Evolutionary conservation across 2,329 filamentous ascomycete species (phyloP).

Genomic region (Alternaria consortialis): DNA sequence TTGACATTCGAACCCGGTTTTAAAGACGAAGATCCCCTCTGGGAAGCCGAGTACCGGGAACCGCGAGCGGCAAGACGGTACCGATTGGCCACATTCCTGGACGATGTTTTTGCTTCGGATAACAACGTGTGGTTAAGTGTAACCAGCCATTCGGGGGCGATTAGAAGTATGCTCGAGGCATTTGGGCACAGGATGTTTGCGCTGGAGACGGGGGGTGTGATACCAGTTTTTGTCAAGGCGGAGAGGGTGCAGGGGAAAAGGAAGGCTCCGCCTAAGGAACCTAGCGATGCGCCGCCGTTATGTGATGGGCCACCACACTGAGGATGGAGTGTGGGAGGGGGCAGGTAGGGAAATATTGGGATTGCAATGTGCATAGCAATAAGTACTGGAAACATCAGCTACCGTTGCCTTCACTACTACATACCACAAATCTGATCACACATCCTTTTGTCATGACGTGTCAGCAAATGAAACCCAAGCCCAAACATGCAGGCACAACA

Average conservation of each 20-base stretch:
- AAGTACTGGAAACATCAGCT: neutral
- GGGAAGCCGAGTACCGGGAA: conserved; percentile 53
- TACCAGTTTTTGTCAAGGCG: conserved; percentile 72
- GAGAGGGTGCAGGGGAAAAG: conserved; percentile 53
- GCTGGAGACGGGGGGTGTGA: conserved; percentile 71
- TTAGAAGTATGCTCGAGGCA: conserved; percentile 63
- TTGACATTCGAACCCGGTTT: conserved; percentile 69
- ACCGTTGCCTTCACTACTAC: no score
- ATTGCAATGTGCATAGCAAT: neutral
- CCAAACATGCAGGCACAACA: neutral
- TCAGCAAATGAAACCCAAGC: neutral
- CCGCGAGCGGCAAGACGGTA: conserved; percentile 34
- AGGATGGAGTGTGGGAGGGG: neutral
- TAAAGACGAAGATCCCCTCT: conserved; percentile 64
- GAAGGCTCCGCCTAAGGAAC: conserved; percentile 38
- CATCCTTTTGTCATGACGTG: no score
- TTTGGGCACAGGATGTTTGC: conserved; percentile 68
- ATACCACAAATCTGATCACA: no score
- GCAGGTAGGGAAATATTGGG: neutral
- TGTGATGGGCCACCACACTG: conserved; percentile 34
- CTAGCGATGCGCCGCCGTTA: conserved; percentile 43
- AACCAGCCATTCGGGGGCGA: conserved; percentile 68
- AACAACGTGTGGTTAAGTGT: conserved; percentile 59
- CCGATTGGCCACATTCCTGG: conserved; percentile 52
- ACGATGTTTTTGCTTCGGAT: conserved; percentile 63